Evolutionary conservation across 768 basidiomycete species (phyloP).

Genomic region (Mycena galericulata): DNA sequence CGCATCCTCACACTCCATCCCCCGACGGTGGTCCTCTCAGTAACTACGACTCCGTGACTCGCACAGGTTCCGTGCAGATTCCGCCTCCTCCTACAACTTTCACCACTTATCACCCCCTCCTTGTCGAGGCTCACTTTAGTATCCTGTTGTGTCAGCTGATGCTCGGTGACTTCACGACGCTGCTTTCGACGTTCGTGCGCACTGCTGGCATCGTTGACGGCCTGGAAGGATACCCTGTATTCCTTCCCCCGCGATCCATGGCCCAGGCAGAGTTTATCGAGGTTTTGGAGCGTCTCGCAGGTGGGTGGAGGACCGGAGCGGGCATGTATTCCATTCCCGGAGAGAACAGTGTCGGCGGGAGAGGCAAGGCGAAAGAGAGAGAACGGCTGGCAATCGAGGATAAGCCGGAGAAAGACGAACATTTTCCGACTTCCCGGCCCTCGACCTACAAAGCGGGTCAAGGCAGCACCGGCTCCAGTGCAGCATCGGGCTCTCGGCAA

Average conservation of each 20-base stretch:
- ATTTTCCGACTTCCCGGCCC: slow-evolving; percentile 11
- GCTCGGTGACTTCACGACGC: slow-evolving; percentile 76
- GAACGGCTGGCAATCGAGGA: slow-evolving; percentile 60
- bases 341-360: slow-evolving; percentile 38
- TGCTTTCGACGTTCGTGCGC: slow-evolving; percentile 74
- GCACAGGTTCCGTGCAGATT: neutral
- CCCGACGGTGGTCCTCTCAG: slow-evolving; percentile 22
- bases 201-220: slow-evolving; percentile 80
- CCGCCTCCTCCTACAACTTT: slow-evolving; percentile 70
- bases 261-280: slow-evolving; percentile 92
- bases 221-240: slow-evolving; percentile 90
- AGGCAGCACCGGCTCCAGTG: slow-evolving; percentile 36
- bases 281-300: slow-evolving; percentile 82
- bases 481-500: slow-evolving; percentile 20
- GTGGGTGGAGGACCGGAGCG: slow-evolving; percentile 78
- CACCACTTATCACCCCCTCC: slow-evolving; percentile 91
- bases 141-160: slow-evolving; percentile 81
- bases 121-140: slow-evolving; percentile 89
- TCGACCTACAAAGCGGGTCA: slow-evolving; percentile 21
- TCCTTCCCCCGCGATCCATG: slow-evolving; percentile 89
- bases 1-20: slow-evolving; percentile 28
- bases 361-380: slow-evolving; percentile 44
- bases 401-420: slow-evolving; percentile 39
- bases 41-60: slow-evolving; percentile 3
- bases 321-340: slow-evolving; percentile 64